Conservation (phyloP, 106 monocot genomes). For the Posidonia australis region DNA sequence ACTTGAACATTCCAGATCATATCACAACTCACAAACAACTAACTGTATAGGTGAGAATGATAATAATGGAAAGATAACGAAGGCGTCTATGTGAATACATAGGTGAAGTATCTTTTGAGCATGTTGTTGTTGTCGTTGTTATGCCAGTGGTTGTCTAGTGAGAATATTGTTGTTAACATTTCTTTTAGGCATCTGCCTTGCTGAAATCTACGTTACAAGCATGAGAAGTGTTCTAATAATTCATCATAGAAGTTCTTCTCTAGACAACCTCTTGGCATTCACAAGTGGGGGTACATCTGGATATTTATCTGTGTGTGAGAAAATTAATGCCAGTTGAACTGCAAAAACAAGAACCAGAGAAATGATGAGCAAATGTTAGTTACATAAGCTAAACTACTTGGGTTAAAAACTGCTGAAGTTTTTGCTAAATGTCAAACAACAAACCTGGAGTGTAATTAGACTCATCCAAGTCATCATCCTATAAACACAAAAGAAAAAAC, state of each 20-base stretch:
- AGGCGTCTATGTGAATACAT: too few species aligned
- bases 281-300: conserved; percentile 95
- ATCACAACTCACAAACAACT: not conserved
- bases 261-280: conserved; percentile 68
- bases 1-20: not conserved
- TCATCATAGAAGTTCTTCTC: not conserved
- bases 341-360: conserved; percentile 16
- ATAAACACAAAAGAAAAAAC: not conserved
- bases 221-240: too few species aligned
- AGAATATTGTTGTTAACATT: too few species aligned
- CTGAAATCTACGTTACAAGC: too few species aligned
- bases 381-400: not conserved
- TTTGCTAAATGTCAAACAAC: not conserved
- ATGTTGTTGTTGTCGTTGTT: too few species aligned
- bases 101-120: too few species aligned
- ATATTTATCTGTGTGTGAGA: conserved; percentile 86
- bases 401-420: not conserved
- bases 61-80: too few species aligned
- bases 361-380: not conserved
- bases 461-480: conserved; percentile 80
- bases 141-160: too few species aligned
- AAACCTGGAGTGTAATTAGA: conserved; percentile 51
- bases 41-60: not conserved
- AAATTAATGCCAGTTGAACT: conserved; percentile 84
- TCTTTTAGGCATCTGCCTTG: too few species aligned